Conservation (phyloP, 2,329 filamentous ascomycete genomes). For the Helotiales sp. region DNA sequence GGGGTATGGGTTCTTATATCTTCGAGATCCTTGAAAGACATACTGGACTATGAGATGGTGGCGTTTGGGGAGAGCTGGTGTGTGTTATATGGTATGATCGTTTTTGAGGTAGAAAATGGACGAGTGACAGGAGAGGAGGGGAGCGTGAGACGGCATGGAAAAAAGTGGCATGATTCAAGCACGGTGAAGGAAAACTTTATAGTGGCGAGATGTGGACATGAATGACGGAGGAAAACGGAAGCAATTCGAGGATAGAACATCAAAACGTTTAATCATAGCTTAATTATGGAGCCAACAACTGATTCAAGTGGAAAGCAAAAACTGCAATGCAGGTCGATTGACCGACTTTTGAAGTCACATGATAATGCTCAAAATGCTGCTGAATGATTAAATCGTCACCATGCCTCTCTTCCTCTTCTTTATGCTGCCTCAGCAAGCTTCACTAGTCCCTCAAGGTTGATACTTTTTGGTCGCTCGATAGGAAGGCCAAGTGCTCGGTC, state of each 20-base stretch:
- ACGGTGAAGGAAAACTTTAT: not conserved
- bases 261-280: not conserved
- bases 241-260: not conserved
- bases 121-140: not conserved
- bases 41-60: not conserved
- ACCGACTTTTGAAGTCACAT: conserved; percentile 1
- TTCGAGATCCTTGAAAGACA: not conserved
- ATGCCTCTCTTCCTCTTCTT: not conserved
- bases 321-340: not conserved
- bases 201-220: not conserved
- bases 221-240: not conserved
- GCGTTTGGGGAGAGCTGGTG: no score
- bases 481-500: conserved; percentile 90
- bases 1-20: conserved; percentile 1
- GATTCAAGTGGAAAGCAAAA: not conserved
- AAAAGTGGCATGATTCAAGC: conserved; percentile 16
- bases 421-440: conserved; percentile 54
- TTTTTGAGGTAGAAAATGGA: not conserved
- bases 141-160: not conserved
- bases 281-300: not conserved
- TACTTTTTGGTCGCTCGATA: conserved; percentile 97
- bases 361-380: not conserved
- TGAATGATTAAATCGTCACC: not conserved
- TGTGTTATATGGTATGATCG: not conserved
- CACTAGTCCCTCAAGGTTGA: conserved; percentile 84